These are phyloP conservation scores for Tolypocladium paradoxum DNA, from an alignment of 2,329 filamentous ascomycete genomes.

Conservation along the genomic window DNA sequence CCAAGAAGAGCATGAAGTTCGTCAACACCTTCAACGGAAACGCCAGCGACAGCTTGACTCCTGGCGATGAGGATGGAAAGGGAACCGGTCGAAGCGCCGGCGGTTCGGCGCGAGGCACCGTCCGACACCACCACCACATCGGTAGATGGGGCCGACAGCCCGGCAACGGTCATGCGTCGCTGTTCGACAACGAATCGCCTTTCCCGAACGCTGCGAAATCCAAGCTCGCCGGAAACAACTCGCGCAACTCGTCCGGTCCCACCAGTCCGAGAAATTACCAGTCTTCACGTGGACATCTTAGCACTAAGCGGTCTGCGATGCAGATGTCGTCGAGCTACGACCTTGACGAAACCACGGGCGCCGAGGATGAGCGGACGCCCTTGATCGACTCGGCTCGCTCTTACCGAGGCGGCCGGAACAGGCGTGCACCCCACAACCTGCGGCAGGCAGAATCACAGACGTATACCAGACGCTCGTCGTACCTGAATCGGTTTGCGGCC, in stretches of 20 bases:
- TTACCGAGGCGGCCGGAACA: constrained; percentile 43
- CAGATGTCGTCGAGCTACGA: constrained; percentile 61
- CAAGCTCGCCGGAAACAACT: constrained; percentile 48
- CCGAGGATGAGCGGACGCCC: constrained; percentile 81
- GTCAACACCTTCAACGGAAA: constrained; percentile 65
- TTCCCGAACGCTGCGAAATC: constrained; percentile 57
- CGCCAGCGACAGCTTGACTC: constrained; percentile 34
- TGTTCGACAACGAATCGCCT: constrained; percentile 69
- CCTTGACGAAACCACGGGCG: constrained; percentile 66
- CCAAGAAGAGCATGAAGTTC: constrained; percentile 94
- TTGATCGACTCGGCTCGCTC: constrained; percentile 56
- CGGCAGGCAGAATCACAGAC: constrained; percentile 66
- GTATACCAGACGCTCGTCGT: constrained; percentile 50
- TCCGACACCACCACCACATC: constrained; percentile 63
- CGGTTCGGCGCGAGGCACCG: constrained; percentile 54
- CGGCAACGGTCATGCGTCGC: constrained; percentile 55
- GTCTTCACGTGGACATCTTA: constrained; percentile 18
- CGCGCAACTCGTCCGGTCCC: constrained; percentile 55
- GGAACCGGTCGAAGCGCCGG: constrained; percentile 49
- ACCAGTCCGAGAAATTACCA: constrained; percentile 54
- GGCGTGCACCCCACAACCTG: constrained; percentile 43
- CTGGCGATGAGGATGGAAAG: constrained; percentile 58
- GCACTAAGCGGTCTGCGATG: constrained; percentile 39
- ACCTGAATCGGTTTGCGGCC: constrained; percentile 67
- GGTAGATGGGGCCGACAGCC: constrained; percentile 65